Percentiles rank a stretch among this genome's conserved stretches.
phyloP scores from a whole-genome alignment of 2,329 filamentous ascomycete species.

The Ceratocystis albifundus region DNA sequence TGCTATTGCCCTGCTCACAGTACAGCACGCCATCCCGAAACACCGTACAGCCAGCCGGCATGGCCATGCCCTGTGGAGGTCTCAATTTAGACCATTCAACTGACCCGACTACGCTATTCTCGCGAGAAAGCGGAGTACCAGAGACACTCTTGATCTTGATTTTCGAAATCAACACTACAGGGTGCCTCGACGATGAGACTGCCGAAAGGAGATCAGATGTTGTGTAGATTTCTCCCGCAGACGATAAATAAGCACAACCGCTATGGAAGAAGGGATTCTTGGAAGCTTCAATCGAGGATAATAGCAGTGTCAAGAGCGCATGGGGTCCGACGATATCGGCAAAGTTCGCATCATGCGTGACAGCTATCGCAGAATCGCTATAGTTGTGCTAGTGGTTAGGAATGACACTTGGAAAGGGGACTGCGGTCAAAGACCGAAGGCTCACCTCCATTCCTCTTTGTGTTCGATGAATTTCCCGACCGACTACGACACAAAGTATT shows the following conservation, averaged over 20 bases:
- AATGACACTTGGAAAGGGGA: not conserved
- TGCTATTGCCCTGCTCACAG: slow-evolving; percentile 33
- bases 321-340: slow-evolving; percentile 29
- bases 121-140: slow-evolving; percentile 25
- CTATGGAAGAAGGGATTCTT: slow-evolving; percentile 38
- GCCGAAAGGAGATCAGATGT: slow-evolving; percentile 37
- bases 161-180: slow-evolving; percentile 38
- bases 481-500: not conserved
- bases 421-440: not conserved
- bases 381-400: not conserved
- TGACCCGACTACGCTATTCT: slow-evolving; percentile 26
- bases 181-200: slow-evolving; percentile 31
- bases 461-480: not conserved
- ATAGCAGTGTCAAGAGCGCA: slow-evolving; percentile 33
- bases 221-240: slow-evolving; percentile 35
- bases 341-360: slow-evolving; percentile 33
- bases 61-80: slow-evolving; percentile 34
- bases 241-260: slow-evolving; percentile 34
- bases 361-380: slow-evolving; percentile 28
- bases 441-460: not conserved
- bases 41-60: slow-evolving; percentile 34
- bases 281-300: slow-evolving; percentile 33
- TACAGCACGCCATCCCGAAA: slow-evolving; percentile 36
- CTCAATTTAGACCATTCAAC: slow-evolving; percentile 35
- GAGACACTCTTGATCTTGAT: slow-evolving; percentile 27